Conservation (phyloP, 2,329 filamentous ascomycete genomes). For the Beauveria australis region DNA sequence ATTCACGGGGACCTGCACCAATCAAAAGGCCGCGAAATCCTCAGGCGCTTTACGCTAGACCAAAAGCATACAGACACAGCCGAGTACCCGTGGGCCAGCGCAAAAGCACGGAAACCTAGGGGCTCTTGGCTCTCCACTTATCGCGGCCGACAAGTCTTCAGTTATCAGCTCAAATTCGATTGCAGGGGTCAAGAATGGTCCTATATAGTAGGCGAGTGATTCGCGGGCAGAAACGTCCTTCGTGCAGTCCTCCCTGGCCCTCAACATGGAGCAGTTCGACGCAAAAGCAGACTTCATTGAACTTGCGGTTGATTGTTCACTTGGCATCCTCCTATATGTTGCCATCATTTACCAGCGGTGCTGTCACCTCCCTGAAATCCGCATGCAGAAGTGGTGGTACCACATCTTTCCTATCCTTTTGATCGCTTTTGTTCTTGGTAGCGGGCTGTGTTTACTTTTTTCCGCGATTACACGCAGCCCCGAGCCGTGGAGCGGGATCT, state of each 20-base stretch:
- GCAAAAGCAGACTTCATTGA: background rate
- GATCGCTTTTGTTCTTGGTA: background rate
- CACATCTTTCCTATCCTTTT: background rate
- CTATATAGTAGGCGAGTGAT: no score
- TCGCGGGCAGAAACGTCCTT: no score
- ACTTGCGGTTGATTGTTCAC: background rate
- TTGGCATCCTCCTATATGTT: background rate
- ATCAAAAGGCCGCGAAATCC: no score
- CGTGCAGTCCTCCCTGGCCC: no score
- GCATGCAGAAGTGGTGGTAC: background rate
- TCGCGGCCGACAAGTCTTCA: background rate
- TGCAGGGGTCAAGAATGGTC: no score
- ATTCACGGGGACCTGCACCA: no score
- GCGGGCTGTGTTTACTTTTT: background rate
- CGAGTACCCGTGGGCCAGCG: no score
- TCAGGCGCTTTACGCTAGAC: no score
- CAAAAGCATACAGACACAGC: background rate
- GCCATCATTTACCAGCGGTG: background rate
- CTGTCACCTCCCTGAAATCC: background rate
- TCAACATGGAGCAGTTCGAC: background rate
- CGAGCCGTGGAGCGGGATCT: background rate
- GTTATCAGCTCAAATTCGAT: no score
- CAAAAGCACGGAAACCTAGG: background rate
- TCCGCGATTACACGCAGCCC: background rate
- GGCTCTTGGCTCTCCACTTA: background rate